A percentile compares a stretch with the other conserved stretches of the same genome.
Conservation (phyloP, 768 basidiomycete genomes). For the Tephrocybe sp. region DNA sequence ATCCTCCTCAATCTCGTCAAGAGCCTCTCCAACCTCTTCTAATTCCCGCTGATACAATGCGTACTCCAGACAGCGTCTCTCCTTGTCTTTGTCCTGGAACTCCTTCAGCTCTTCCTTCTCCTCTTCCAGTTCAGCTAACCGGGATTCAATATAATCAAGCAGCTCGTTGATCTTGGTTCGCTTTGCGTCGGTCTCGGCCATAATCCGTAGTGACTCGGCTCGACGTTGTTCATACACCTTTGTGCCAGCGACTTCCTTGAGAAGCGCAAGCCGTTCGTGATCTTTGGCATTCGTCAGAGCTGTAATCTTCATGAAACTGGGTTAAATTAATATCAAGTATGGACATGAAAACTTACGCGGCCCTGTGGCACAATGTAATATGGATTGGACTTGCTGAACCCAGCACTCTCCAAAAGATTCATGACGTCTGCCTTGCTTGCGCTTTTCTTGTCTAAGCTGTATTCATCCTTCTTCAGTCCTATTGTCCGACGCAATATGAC, state of each 20-base stretch:
- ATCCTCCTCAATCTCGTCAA: slow-evolving; percentile 87
- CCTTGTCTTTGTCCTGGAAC: slow-evolving; percentile 94
- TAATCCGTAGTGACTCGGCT: slow-evolving; percentile 89
- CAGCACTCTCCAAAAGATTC: slow-evolving; percentile 94
- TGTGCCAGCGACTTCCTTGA: slow-evolving; percentile 98
- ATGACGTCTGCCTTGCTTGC: slow-evolving; percentile 96
- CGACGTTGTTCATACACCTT: slow-evolving; percentile 97
- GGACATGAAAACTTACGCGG: slow-evolving; percentile 56
- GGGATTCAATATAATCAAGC: slow-evolving; percentile 87
- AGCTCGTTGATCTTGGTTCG: slow-evolving; percentile 89
- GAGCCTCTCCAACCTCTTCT: slow-evolving; percentile 80
- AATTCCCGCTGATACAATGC: slow-evolving; percentile 90
- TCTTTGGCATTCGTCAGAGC: slow-evolving; percentile 97
- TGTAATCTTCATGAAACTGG: slow-evolving; percentile 67
- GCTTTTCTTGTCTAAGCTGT: slow-evolving; percentile 94
- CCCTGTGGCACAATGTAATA: slow-evolving; percentile 99
- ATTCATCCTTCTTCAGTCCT: slow-evolving; percentile 98
- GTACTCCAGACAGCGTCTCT: slow-evolving; percentile 92
- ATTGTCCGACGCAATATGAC: slow-evolving; percentile 91
- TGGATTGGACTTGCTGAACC: slow-evolving; percentile 97
- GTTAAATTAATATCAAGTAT: slow-evolving; percentile 10
- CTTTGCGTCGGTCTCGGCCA: slow-evolving; percentile 95
- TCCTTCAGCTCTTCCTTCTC: slow-evolving; percentile 98
- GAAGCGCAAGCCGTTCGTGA: slow-evolving; percentile 85
- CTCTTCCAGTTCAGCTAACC: slow-evolving; percentile 89